Conservation (phyloP, 73 alveolate species). For the Tetrahymena elliotti region DNA sequence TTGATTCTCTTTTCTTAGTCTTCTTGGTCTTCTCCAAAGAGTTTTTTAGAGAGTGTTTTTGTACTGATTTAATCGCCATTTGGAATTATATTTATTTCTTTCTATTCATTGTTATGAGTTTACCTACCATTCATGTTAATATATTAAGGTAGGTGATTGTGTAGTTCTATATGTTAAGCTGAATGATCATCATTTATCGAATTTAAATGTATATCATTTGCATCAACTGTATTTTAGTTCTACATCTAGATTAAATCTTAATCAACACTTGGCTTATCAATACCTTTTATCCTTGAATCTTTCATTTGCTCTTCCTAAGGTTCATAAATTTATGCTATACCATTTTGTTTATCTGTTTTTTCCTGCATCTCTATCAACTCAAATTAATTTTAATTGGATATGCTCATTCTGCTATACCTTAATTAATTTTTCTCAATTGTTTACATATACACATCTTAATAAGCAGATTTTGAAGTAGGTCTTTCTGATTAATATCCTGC, state of each 20-base stretch:
- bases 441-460: background rate
- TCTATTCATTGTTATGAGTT: background rate
- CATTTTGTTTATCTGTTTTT: background rate
- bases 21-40: background rate
- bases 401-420: background rate
- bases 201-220: background rate
- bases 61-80: background rate
- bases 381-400: background rate
- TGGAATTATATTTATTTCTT: background rate
- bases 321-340: background rate
- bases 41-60: background rate
- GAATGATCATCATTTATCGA: background rate
- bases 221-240: background rate
- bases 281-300: background rate
- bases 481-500: background rate
- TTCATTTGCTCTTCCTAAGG: background rate
- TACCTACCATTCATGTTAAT: background rate
- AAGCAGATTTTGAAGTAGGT: background rate
- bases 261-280: background rate
- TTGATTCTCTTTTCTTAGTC: constrained; percentile 41
- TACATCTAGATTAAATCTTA: background rate
- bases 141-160: background rate
- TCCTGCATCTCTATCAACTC: background rate
- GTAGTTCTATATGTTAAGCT: background rate
- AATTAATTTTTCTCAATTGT: background rate